phyloP scores from a whole-genome alignment of 2,329 filamentous ascomycete species.

The Diaporthe citri region DNA sequence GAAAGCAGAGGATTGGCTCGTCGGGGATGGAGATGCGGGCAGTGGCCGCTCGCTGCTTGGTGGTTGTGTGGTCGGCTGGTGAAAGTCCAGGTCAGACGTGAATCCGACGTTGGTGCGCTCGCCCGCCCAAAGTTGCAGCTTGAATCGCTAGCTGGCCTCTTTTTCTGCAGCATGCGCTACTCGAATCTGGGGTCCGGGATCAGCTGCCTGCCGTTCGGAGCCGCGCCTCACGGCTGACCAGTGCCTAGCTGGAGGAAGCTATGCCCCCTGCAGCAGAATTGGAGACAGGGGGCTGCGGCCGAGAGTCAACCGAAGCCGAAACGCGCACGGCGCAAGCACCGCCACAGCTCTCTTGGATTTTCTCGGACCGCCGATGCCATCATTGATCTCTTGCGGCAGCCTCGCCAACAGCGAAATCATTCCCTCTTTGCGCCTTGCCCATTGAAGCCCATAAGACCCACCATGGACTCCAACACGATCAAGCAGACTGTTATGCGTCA shows the following conservation, averaged over 20 bases:
- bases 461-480: slow-evolving; percentile 69
- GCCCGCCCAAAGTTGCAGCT: slow-evolving; percentile 30
- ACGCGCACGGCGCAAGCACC: slow-evolving; percentile 25
- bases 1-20: slow-evolving; percentile 20
- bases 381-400: slow-evolving; percentile 35
- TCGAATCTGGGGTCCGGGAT: slow-evolving; percentile 36
- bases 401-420: neutral
- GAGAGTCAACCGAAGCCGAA: slow-evolving; percentile 26
- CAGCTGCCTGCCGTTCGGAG: slow-evolving; percentile 29
- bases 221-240: slow-evolving; percentile 18
- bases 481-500: slow-evolving; percentile 76
- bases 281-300: slow-evolving; percentile 24
- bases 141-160: slow-evolving; percentile 46
- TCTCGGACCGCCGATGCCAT: slow-evolving; percentile 38
- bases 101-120: slow-evolving; percentile 27
- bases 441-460: slow-evolving; percentile 32
- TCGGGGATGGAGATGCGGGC: slow-evolving; percentile 37
- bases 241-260: neutral
- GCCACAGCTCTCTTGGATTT: slow-evolving; percentile 38
- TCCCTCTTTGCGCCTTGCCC: neutral
- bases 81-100: slow-evolving; percentile 29
- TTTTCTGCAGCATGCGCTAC: slow-evolving; percentile 41
- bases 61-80: slow-evolving; percentile 40
- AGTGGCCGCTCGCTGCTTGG: slow-evolving; percentile 37
- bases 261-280: slow-evolving; percentile 34